Conservation (phyloP, 805 yeast species). For the Saccharomycopsis sp. region DNA sequence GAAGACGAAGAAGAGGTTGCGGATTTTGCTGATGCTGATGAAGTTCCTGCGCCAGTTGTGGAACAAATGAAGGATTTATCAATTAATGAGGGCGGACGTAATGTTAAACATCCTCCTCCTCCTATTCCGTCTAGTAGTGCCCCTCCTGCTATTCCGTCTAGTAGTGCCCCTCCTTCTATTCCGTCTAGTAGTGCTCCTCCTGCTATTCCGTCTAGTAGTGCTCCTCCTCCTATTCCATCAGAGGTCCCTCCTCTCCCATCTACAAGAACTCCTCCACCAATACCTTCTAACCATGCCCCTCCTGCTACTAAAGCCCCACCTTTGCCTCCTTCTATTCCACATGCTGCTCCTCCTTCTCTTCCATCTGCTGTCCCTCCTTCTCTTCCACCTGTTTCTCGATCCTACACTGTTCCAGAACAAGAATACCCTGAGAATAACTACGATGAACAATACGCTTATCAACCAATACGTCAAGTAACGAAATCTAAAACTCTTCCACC, state of each 20-base stretch:
- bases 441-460: not conserved
- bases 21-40: not conserved
- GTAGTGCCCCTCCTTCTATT: conserved; percentile 22
- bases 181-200: conserved; percentile 23
- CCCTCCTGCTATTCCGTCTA: conserved; percentile 11
- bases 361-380: conserved; percentile 23
- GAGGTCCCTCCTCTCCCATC: conserved; percentile 4
- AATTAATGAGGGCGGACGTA: not conserved
- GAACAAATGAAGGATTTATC: not conserved
- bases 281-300: conserved; percentile 9
- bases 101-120: conserved; percentile 10
- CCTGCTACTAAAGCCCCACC: conserved; percentile 22
- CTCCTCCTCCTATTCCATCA: conserved; percentile 19
- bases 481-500: not conserved
- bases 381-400: conserved; percentile 9
- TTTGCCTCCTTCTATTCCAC: conserved; percentile 19
- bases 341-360: conserved; percentile 22
- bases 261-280: conserved; percentile 18
- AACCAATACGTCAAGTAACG: not conserved
- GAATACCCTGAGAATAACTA: not conserved
- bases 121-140: conserved; percentile 15
- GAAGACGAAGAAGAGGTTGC: conserved; percentile 26
- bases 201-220: conserved; percentile 9
- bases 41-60: not conserved
- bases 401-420: conserved; percentile 8